Evolutionary conservation across 2,329 filamentous ascomycete species (phyloP), one percentile per base, ranked within the genome.

Genomic region (Penicillium sp.): DNA sequence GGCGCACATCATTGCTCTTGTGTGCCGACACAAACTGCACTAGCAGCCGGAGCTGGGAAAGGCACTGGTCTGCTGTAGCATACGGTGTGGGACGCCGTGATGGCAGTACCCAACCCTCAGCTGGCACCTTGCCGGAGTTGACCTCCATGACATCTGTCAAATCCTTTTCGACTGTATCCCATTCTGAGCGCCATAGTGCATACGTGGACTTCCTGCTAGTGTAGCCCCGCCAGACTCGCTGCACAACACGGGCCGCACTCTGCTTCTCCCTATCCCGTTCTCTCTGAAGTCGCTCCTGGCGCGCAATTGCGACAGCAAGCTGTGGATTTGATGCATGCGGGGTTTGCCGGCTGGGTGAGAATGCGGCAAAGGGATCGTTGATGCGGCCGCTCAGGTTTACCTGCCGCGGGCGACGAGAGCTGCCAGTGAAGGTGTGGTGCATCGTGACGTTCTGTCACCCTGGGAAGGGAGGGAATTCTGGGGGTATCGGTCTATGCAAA

Each of bases 381-480:
- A 81, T 81, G 58, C 90, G 85, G 52, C 89, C 93, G 56, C 89
- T 93, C 51, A 98, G 84, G 70, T 97, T 96, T 65, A 97, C 89
- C 67, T 96, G 90, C 56, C 93, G 85, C 51, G 86, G 85, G 57
- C 87, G 86, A 62, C 88, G 84, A 60, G 89, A 87, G 70, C 74
- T 87, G 59, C 93, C 93, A 20, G 87, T 93, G 73, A 98, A 98
- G 44, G 86, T 89, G 51, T 86, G 84, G 72, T 93, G 94, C 91
- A 96, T 96, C 58, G 64, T 50, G 42, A 44, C 47, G 43, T 42
- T 47, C 45, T 47, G 37, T 47, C 14, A 36, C 42, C 40, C 45
- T 40, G 38, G 35, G 29, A 41, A 39, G 45, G 42, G 47, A 44
- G 27, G 35, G 35, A 23, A 40, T 40, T 44, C 37, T 42, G 42